Base-by-base conservation (phyloP, 202 grass and related monocot genomes). In the Schoenoplectus triqueter region DNA sequence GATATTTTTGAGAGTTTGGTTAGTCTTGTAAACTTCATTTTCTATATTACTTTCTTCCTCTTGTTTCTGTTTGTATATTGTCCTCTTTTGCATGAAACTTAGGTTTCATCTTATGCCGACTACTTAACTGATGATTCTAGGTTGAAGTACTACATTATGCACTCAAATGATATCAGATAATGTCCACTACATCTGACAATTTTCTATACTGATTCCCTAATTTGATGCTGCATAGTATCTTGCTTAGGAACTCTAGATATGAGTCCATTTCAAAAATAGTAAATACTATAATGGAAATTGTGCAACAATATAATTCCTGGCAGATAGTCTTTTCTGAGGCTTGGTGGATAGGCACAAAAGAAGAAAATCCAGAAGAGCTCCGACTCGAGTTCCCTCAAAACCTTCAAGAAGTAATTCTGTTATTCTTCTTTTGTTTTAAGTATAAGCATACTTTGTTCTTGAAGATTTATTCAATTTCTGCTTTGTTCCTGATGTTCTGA, bases 1-100 rank as follows among this genome's bases (percentile, higher is more conserved):
- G 95, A 98, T 80, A 85, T 92, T 54, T 98, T 98, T 75, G 95
- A 98, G 74, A 98, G 93, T 78, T 69, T 98, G 90, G 93, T 98
- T 7, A 88, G 88, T 49, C 5, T 60, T 77, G 18, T 63, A 13
- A 68, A 15, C 22, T 54, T 54, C 13, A 65, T 47, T 81, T 81
- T 65, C 56, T 10, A 69, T 52, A 57, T 21, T 11, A 69, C 14
- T 56, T 68, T 17, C 4, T 68, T 80, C 4, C 18, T 11, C 4
- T 17, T 80, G 13, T 80, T 42, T 60, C 22, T 63, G 19, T 71
- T 4, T 15, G 15, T 10, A 71, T 17, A 7, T 47, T 47, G 42
- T 44, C 68, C 15, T 1, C n/a, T 48, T 71, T 18, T 71, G 7
- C 44, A 8, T 6, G 17, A 19, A 71, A 69, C 44, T 71, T 71